Evolutionary conservation across 129 eudicot species (phyloP).

Genomic region (Logfia minima): DNA sequence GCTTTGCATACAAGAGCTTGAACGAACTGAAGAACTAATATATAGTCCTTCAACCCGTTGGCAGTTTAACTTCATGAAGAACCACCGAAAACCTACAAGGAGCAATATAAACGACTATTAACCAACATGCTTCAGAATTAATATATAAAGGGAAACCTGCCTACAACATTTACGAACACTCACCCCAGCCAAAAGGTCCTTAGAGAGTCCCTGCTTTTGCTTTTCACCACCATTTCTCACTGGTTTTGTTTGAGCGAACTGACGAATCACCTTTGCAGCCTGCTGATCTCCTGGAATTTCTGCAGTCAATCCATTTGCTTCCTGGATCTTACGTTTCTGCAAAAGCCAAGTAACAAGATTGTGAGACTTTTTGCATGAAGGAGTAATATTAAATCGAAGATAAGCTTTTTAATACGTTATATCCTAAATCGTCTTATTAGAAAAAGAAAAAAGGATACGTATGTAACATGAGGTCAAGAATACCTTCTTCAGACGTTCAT

Average conservation of each 20-base stretch:
- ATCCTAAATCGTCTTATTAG: not conserved
- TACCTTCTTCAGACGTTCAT: slow-evolving; percentile 88
- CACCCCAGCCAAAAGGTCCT: slow-evolving; percentile 65
- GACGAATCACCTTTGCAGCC: slow-evolving; percentile 57
- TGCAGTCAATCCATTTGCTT: slow-evolving; percentile 35
- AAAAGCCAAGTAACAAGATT: slow-evolving; percentile 16
- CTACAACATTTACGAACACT: slow-evolving; percentile 22
- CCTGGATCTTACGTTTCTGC: slow-evolving; percentile 73
- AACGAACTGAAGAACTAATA: not conserved
- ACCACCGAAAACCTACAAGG: slow-evolving; percentile 56
- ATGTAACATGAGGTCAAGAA: not conserved
- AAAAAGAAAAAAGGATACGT: not conserved
- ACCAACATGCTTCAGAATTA: slow-evolving; percentile 1
- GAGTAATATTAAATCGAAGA: not conserved
- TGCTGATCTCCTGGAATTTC: slow-evolving; percentile 37
- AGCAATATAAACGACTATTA: not conserved
- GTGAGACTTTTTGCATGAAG: slow-evolving; percentile 6
- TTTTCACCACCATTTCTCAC: slow-evolving; percentile 44
- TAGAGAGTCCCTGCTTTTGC: slow-evolving; percentile 58
- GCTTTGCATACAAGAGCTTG: slow-evolving; percentile 17
- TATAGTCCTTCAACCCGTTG: slow-evolving; percentile 3
- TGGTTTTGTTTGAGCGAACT: slow-evolving; percentile 69
- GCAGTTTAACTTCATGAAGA: slow-evolving; percentile 22
- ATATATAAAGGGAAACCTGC: slow-evolving; percentile 4
- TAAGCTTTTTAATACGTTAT: not conserved